Conservation (phyloP, 345 rosid species). For the Iberis pinnata region DNA sequence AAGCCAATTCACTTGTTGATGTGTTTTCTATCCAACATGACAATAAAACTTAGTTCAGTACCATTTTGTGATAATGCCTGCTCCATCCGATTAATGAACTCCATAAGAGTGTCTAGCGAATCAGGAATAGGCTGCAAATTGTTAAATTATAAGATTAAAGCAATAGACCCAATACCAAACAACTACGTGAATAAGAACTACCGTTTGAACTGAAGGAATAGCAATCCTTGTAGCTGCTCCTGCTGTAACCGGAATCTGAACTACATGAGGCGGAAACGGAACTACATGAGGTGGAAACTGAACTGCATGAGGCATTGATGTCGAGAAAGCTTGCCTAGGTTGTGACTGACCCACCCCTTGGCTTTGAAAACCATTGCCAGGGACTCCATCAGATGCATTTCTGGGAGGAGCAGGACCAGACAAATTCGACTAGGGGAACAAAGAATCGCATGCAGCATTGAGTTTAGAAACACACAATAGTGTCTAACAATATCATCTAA, state of each 20-base stretch:
- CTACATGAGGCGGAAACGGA: constrained; percentile 68
- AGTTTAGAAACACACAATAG: neutral
- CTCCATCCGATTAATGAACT: constrained; percentile 72
- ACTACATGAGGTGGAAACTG: constrained; percentile 72
- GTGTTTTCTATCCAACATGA: constrained; percentile 1
- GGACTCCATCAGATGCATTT: constrained; percentile 39
- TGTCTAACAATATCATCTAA: neutral
- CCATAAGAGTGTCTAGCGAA: constrained; percentile 64
- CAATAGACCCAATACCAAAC: neutral
- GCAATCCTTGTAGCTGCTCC: constrained; percentile 49
- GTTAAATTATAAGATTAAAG: neutral
- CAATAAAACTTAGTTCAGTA: constrained; percentile 25
- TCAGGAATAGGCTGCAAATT: constrained; percentile 76
- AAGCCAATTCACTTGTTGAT: constrained; percentile 19
- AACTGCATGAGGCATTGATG: constrained; percentile 45
- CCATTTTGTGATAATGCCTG: constrained; percentile 60
- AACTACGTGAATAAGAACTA: constrained; percentile 20
- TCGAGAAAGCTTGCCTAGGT: constrained; percentile 43
- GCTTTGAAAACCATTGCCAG: constrained; percentile 36
- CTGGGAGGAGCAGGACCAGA: constrained; percentile 45
- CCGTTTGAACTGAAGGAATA: constrained; percentile 61
- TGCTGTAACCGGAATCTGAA: constrained; percentile 54
- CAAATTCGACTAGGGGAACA: constrained; percentile 38
- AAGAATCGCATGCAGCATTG: constrained; percentile 7
- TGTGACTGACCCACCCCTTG: constrained; percentile 48